Evolutionary conservation across 2,329 filamentous ascomycete genomes (phyloP).

Genomic region (Samsoniella hepiali): DNA sequence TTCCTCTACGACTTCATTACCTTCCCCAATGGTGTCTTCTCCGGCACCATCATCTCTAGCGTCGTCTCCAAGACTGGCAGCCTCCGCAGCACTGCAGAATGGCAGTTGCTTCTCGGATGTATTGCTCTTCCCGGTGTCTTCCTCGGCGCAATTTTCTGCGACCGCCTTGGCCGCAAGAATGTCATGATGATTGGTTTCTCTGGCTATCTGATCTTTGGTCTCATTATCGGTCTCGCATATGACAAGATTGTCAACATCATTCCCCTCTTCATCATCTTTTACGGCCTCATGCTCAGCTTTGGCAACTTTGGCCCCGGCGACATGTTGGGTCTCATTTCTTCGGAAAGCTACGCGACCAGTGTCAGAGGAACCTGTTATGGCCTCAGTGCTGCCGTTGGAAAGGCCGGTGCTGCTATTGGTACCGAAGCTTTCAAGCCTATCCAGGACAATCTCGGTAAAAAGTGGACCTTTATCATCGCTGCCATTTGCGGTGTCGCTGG

Average conservation of each 20-base stretch:
- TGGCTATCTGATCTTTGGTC: constrained; percentile 49
- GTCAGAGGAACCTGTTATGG: constrained; percentile 50
- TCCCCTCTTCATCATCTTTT: constrained; percentile 50
- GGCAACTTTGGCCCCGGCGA: constrained; percentile 50
- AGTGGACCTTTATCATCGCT: constrained; percentile 51
- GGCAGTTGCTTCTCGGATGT: constrained; percentile 44
- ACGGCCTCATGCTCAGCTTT: constrained; percentile 48
- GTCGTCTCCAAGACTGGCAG: constrained; percentile 32
- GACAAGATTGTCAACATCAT: constrained; percentile 45
- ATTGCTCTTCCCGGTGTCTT: constrained; percentile 48
- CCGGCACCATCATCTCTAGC: constrained; percentile 40
- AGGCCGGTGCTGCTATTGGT: constrained; percentile 49
- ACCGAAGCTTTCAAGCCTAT: constrained; percentile 50
- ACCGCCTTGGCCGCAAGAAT: constrained; percentile 46
- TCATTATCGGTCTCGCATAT: constrained; percentile 50
- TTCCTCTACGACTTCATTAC: constrained; percentile 51
- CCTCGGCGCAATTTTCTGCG: constrained; percentile 46
- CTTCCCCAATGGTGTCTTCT: constrained; percentile 47
- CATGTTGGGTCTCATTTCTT: constrained; percentile 48
- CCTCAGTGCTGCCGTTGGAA: constrained; percentile 49
- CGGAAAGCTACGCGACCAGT: constrained; percentile 50
- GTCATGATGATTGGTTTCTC: constrained; percentile 50
- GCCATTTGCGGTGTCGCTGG: constrained; percentile 48
- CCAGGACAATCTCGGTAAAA: constrained; percentile 42
- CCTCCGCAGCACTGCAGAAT: constrained; percentile 43